phyloP scores from a whole-genome alignment of 345 rosid genomes.

The Psidium friedrichsthalianum region DNA sequence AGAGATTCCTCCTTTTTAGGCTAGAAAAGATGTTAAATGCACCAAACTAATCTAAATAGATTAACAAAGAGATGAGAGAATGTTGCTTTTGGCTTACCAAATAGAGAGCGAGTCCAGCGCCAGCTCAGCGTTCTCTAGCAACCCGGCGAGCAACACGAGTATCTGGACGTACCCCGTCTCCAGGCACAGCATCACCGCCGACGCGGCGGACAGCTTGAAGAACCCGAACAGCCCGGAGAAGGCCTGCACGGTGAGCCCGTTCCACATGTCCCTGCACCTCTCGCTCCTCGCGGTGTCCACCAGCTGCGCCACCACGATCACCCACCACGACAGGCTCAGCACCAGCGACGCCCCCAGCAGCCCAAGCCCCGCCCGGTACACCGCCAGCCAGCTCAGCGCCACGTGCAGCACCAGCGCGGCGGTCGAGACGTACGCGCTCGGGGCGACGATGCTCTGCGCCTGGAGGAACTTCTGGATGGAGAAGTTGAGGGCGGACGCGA shows the following conservation, averaged over 20 bases:
- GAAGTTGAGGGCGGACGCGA: constrained; percentile 45
- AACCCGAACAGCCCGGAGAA: constrained; percentile 31
- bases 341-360: constrained; percentile 41
- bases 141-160: constrained; percentile 43
- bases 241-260: constrained; percentile 33
- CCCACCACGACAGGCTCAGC: constrained; percentile 52
- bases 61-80: not conserved
- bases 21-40: not conserved
- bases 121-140: constrained; percentile 44
- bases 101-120: constrained; percentile 47
- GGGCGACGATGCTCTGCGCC: constrained; percentile 49
- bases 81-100: constrained; percentile 4
- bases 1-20: not conserved
- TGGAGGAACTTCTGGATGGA: constrained; percentile 56
- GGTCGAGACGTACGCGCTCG: constrained; percentile 44
- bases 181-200: constrained; percentile 56
- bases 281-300: constrained; percentile 31
- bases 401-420: constrained; percentile 26
- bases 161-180: constrained; percentile 57
- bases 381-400: constrained; percentile 28
- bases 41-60: too few species aligned
- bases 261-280: constrained; percentile 32
- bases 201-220: constrained; percentile 46
- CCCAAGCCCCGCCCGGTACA: constrained; percentile 28
- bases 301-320: constrained; percentile 41